Percentiles rank a stretch among this genome's conserved stretches.
These are phyloP conservation scores for Populus nigra DNA, from an alignment of 345 rosid genomes.

Conservation along the genomic window DNA sequence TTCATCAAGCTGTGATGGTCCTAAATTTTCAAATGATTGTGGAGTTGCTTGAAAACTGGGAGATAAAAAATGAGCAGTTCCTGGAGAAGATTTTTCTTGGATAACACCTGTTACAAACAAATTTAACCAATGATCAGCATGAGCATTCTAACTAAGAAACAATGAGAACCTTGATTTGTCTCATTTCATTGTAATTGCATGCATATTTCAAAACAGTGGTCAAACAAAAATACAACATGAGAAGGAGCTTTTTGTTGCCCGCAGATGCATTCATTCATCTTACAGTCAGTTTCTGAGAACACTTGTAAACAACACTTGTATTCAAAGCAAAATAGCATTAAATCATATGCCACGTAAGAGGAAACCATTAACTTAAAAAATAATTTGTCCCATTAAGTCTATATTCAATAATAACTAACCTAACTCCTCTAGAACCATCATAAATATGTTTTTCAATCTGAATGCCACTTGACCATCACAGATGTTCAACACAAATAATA, in stretches of 20 bases:
- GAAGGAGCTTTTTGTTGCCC: not conserved
- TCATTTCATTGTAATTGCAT: not conserved
- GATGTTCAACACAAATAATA: not conserved
- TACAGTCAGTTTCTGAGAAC: not conserved
- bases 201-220: not conserved
- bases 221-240: not conserved
- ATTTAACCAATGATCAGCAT: not conserved
- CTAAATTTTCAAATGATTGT: constrained; percentile 43
- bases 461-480: not conserved
- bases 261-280: not conserved
- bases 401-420: not conserved
- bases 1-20: constrained; percentile 36
- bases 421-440: not conserved
- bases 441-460: not conserved
- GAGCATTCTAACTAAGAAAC: not conserved
- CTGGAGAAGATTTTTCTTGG: constrained; percentile 33
- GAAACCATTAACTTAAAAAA: not conserved
- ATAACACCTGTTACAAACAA: constrained; percentile 35
- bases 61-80: constrained; percentile 39
- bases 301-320: not conserved
- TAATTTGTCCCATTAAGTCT: not conserved
- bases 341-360: not conserved
- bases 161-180: not conserved
- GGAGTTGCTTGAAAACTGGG: constrained; percentile 46
- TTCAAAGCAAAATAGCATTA: not conserved